phyloP scores from a whole-genome alignment of 805 yeast species.

The Cyberlindnera veronae region DNA sequence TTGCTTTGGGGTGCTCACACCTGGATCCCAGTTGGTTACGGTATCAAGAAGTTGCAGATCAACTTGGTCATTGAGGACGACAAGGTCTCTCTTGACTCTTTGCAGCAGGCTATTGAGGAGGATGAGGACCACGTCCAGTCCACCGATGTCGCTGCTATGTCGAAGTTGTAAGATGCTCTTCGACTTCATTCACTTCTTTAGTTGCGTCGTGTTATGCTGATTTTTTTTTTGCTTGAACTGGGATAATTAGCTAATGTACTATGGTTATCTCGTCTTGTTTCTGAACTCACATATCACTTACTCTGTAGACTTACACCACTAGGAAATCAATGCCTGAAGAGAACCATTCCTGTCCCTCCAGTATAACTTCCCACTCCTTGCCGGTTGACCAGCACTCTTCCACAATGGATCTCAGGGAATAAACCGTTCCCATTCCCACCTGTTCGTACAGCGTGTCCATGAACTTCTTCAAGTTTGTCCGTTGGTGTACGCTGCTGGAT shows the following conservation, averaged over 20 bases:
- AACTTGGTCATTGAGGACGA: conserved; percentile 98
- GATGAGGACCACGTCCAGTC: conserved; percentile 99
- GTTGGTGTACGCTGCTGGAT: conserved; percentile 34
- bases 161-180: conserved; percentile 90
- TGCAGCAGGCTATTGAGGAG: conserved; percentile 71
- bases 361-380: conserved; percentile 39
- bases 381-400: conserved; percentile 46
- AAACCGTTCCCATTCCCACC: conserved; percentile 53
- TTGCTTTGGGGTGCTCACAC: conserved; percentile 97
- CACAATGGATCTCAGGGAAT: conserved; percentile 40
- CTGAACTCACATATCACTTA: not conserved
- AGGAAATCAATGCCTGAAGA: conserved; percentile 49
- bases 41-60: conserved; percentile 98
- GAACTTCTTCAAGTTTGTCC: conserved; percentile 29
- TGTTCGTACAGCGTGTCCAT: conserved; percentile 43
- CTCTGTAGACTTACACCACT: conserved; percentile 18
- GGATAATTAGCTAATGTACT: conserved; percentile 18
- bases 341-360: conserved; percentile 43
- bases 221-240: conserved; percentile 1
- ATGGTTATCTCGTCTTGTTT: conserved; percentile 8
- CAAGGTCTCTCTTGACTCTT: conserved; percentile 88
- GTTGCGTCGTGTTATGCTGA: conserved; percentile 6
- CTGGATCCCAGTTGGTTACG: conserved; percentile 97
- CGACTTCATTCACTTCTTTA: conserved; percentile 10
- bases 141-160: conserved; percentile 98